Conservation (phyloP, 305 asterid species). For the Solanum hybrid region DNA sequence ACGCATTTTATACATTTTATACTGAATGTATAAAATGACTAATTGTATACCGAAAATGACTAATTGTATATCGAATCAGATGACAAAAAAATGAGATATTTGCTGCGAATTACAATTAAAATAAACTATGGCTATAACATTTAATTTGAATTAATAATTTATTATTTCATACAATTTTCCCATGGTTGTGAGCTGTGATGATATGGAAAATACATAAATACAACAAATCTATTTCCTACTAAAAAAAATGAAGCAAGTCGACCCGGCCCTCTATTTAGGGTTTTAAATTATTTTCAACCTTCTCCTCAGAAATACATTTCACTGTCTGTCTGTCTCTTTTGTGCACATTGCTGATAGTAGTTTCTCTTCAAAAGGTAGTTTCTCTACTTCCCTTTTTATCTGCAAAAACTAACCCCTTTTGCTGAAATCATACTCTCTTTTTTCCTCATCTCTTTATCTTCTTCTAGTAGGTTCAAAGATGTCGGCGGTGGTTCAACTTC, state of each 20-base stretch:
- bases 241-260: neutral
- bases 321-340: neutral
- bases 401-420: neutral
- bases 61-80: too few species aligned
- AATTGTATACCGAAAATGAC: too few species aligned
- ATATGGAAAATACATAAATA: neutral
- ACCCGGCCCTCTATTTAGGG: neutral
- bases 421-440: neutral
- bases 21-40: too few species aligned
- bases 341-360: neutral
- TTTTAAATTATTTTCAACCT: neutral
- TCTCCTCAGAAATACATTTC: neutral
- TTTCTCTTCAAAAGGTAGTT: too few species aligned
- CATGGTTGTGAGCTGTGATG: neutral
- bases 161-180: too few species aligned
- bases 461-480: neutral
- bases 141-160: too few species aligned
- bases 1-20: too few species aligned
- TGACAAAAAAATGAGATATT: too few species aligned
- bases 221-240: neutral
- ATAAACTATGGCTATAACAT: too few species aligned
- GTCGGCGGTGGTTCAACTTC: slow-evolving; percentile 26
- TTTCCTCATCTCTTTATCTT: neutral
- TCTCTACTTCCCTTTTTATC: neutral
- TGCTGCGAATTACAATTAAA: too few species aligned